Evolutionary conservation across 2,329 filamentous ascomycete species (phyloP).

Genomic region (Fusarium bactridioides): DNA sequence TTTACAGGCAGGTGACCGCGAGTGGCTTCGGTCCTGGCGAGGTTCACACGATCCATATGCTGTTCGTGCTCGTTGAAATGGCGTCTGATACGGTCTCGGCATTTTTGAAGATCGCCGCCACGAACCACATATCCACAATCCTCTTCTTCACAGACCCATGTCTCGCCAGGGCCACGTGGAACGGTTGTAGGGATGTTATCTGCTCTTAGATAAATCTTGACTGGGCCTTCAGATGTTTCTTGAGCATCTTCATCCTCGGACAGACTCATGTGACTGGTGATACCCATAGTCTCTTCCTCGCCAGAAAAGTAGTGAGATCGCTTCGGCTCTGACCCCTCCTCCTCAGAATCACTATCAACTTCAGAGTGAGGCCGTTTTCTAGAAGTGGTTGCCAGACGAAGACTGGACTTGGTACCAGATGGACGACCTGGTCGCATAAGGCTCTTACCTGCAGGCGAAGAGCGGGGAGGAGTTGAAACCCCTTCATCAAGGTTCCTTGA

Average conservation of each 20-base stretch:
- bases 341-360: conserved; percentile 50
- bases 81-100: conserved; percentile 63
- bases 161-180: conserved; percentile 65
- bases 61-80: conserved; percentile 69
- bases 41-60: conserved; percentile 58
- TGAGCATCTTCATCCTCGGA: conserved; percentile 31
- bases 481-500: conserved; percentile 15
- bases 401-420: conserved; percentile 54
- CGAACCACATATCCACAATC: conserved; percentile 72
- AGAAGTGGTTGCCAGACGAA: conserved; percentile 52
- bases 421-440: conserved; percentile 49
- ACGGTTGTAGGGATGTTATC: conserved; percentile 58
- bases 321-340: conserved; percentile 47
- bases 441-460: conserved; percentile 43
- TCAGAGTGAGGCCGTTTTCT: conserved; percentile 56
- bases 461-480: conserved; percentile 29
- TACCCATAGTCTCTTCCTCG: conserved; percentile 46
- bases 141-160: conserved; percentile 72
- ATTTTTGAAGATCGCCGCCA: conserved; percentile 63
- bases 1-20: conserved; percentile 64
- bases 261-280: conserved; percentile 34
- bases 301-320: conserved; percentile 46
- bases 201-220: conserved; percentile 57
- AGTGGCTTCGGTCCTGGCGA: conserved; percentile 64
- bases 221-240: conserved; percentile 37